These are phyloP conservation scores for Sugiyamaella castrensis DNA, from an alignment of 1,139 yeast genomes.

Conservation along the genomic window DNA sequence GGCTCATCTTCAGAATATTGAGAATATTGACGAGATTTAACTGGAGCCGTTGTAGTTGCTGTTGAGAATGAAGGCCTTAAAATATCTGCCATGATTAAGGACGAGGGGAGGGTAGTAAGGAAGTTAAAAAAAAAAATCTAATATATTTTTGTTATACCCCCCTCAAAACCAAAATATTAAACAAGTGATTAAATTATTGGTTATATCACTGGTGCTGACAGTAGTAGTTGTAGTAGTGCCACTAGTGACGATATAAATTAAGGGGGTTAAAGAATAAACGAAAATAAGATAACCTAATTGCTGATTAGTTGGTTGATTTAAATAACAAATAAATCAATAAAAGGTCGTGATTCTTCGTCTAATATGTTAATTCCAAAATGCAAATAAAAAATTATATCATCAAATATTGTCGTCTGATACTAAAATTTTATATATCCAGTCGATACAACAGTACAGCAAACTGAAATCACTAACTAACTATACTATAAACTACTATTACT, in stretches of 20 bases:
- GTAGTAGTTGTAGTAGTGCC: not conserved
- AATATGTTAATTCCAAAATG: too few species aligned
- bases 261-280: not conserved
- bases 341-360: too few species aligned
- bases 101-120: not conserved
- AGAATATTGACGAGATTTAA: constrained; percentile 11
- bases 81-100: constrained; percentile 12
- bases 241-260: not conserved
- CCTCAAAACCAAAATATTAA: too few species aligned
- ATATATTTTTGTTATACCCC: too few species aligned
- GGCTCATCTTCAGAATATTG: constrained; percentile 11
- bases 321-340: not conserved
- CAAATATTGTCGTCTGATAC: too few species aligned
- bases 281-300: not conserved
- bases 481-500: too few species aligned
- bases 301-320: not conserved
- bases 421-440: too few species aligned
- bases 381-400: too few species aligned
- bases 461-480: too few species aligned
- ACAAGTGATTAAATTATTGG: too few species aligned
- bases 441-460: too few species aligned
- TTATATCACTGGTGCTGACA: not conserved
- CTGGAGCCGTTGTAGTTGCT: constrained; percentile 15
- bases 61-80: constrained; percentile 16
- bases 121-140: not conserved